Base-by-base conservation (phyloP, 805 yeast species). In the Ogataea siamensis region DNA sequence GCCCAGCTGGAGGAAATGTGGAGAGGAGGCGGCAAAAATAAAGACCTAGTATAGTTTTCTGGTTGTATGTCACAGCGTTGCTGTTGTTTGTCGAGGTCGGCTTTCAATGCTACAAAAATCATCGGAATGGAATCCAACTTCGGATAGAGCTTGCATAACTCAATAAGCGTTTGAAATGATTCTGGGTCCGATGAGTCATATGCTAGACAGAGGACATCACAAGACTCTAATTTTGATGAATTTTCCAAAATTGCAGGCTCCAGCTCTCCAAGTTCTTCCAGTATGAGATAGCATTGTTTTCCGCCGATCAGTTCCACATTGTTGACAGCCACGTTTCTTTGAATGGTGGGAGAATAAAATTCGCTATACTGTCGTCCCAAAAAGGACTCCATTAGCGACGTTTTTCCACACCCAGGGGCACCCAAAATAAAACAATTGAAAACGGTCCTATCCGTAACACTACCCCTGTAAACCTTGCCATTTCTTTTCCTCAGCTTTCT, bases 101-200 rank as follows among this genome's bases (percentile, higher is more conserved):
- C 98, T 55, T 93, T 93, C 23, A 89, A 66, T 0, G 96, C 99
- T 1, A 89, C 97, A 54, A 82, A 86, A 0, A 93, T 80, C 4
- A 83, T 74, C 0, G 99, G 99, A 2, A 93, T 63, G 29, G 71
- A 70, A 48, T 81, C 75, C 13, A 82, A 62, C 21, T 68, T 64
- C 2, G 79, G 74, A 52, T 83, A 78, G 45, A 67, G 71, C 20
- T 71, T 66, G 10, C 88, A 65, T n/a, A 89, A 58, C 13, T 83
- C 83, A 18, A 84, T 82, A 36, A 89, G 64, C 55, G 85, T 79
- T 37, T 88, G 85, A 59, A 93, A 93, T 28, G 95, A 86, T 39
- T 91, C 95, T 0, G 99, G 97, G 55, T 93, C 97, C 0, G 96
- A 82, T 0, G 97, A 87, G 57, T 93, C 99, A 60, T 93, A 93